Conservation (phyloP, 177 flowering plant genomes). For the Vitis hybrid region DNA sequence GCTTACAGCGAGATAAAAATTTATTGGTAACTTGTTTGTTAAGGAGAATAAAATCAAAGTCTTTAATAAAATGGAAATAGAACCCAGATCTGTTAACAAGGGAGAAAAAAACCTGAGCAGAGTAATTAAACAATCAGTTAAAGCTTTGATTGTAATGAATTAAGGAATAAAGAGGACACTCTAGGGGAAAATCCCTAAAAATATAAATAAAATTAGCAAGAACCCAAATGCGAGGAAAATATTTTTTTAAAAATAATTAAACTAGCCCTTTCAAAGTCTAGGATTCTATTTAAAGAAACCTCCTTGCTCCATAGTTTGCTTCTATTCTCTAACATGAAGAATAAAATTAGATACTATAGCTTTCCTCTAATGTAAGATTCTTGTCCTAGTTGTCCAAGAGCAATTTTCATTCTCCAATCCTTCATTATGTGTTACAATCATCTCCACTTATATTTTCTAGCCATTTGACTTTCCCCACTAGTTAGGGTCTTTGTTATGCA, state of each 20-base stretch:
- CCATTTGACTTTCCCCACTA: too few species aligned
- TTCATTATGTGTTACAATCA: too few species aligned
- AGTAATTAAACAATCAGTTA: not conserved
- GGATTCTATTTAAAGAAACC: not conserved
- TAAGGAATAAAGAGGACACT: not conserved
- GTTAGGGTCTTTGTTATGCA: too few species aligned
- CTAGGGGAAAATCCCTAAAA: not conserved
- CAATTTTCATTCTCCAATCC: too few species aligned
- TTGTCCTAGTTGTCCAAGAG: too few species aligned
- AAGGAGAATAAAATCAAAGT: not conserved
- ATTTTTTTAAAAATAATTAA: not conserved
- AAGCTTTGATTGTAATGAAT: not conserved
- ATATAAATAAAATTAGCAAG: not conserved
- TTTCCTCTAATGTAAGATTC: not conserved
- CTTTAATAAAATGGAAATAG: not conserved
- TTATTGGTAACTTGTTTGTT: not conserved
- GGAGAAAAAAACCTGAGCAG: not conserved
- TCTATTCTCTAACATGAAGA: not conserved
- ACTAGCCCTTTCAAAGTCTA: not conserved
- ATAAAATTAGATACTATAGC: not conserved
- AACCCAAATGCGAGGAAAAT: not conserved
- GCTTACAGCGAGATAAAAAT: not conserved
- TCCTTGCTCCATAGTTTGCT: not conserved
- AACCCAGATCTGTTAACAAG: not conserved
- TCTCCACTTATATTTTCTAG: too few species aligned